Base-by-base conservation (phyloP, 192 early-diverging fungal species). In the Glomus cerebriforme region DNA sequence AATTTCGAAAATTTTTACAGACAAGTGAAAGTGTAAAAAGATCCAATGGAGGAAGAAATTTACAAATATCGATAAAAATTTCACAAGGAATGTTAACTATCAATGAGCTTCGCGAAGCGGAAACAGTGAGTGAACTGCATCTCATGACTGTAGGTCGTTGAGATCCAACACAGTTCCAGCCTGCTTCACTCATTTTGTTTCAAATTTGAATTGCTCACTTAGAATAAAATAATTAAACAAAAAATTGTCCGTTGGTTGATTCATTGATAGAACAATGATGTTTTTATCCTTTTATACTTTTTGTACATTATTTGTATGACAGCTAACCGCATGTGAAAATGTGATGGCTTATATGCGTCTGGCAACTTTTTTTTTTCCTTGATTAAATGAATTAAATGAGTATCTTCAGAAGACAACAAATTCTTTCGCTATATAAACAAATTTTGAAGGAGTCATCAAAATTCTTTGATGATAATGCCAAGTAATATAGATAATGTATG, bases 391-490 rank as follows among this genome's bases (percentile, higher is more conserved):
- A 7, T 39, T 39, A 19, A 19, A 54, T 54, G 49, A 54, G 3
- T 54, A 54, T 2, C 17, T 17, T 54, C 3, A 15, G 4, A 37
- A 68, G 34, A 39, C 22, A 37, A 6, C 66, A 59, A 68, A 49
- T 45, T 31, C 29, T 45, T n/a, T 68, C 59, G 47, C 47, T 75
- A 22, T 75, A 75, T 26, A 59, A 34, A 59, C n/a, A 39, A 26
- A 75, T 75, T 75, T 34, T 75, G 26, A 75, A 37, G 9, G 73
- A 75, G 62, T 59, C 73, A 29, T 75, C 73, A 24, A n/a, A 37
- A 26, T 75, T 75, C 32, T 75, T 75, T 60, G 73, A 75, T 75
- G n/a, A 59, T 45, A 17, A 75, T n/a, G 73, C 73, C 4, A 75
- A 39, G 73, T 75, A 60, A 62, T 59, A 32, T 35, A 22, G 9